Evolutionary conservation across 2,329 filamentous ascomycete genomes (phyloP).

Genomic region (Akanthomyces lecanii): DNA sequence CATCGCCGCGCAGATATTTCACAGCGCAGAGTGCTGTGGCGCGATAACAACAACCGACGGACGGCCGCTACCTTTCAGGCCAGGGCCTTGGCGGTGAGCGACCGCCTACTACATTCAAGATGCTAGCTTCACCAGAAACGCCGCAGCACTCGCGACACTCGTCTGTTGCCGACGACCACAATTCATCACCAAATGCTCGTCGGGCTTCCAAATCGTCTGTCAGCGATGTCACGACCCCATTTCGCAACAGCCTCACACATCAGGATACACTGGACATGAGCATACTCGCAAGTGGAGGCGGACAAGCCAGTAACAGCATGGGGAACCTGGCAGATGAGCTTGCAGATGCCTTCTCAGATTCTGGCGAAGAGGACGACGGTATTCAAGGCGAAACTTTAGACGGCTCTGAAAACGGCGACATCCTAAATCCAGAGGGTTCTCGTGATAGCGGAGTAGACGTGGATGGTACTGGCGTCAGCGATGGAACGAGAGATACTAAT

Average conservation of each 20-base stretch:
- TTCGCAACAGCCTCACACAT: constrained; percentile 46
- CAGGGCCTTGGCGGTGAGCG: constrained; percentile 17
- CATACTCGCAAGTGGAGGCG: constrained; percentile 40
- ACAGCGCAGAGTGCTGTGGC: neutral
- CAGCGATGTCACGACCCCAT: constrained; percentile 47
- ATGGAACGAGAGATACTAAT: constrained; percentile 35
- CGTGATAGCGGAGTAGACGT: constrained; percentile 13
- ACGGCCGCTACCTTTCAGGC: neutral
- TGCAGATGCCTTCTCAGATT: constrained; percentile 66
- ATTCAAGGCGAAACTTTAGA: constrained; percentile 16
- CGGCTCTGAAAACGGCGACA: constrained; percentile 4
- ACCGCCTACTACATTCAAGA: constrained; percentile 20
- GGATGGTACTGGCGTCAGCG: constrained; percentile 15
- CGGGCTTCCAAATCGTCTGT: constrained; percentile 49
- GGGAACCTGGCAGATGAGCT: constrained; percentile 80
- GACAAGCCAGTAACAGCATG: constrained; percentile 51
- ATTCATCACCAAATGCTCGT: constrained; percentile 42
- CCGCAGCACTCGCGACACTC: constrained; percentile 57
- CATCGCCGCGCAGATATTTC: neutral
- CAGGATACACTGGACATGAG: constrained; percentile 45
- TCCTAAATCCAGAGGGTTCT: constrained; percentile 12
- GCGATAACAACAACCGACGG: neutral
- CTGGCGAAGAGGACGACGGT: constrained; percentile 49
- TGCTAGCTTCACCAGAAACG: constrained; percentile 46
- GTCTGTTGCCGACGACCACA: constrained; percentile 49